Evolutionary conservation across 1,139 yeast genomes (phyloP).

Genomic region (Suhomyces bolitotheri): DNA sequence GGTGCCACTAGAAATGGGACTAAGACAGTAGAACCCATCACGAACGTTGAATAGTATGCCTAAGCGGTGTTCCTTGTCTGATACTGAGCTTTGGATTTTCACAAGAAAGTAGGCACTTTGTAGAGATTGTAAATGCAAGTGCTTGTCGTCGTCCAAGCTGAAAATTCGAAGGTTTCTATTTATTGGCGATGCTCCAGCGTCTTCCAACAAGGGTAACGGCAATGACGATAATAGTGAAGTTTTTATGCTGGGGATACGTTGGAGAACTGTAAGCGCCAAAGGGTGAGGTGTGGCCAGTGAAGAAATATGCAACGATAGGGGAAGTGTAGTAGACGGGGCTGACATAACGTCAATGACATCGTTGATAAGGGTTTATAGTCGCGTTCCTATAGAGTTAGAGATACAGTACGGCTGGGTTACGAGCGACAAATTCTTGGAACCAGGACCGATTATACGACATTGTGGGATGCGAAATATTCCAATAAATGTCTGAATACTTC

Average conservation of each 20-base stretch:
- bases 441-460: not conserved
- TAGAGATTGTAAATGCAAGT: constrained; percentile 10
- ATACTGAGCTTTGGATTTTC: constrained; percentile 16
- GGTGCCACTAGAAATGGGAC: constrained; percentile 15
- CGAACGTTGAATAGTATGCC: constrained; percentile 23
- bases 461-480: no score
- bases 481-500: no score
- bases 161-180: constrained; percentile 12
- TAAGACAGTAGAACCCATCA: constrained; percentile 18
- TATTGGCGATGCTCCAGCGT: not conserved
- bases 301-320: constrained; percentile 20
- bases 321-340: constrained; percentile 8
- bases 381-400: not conserved
- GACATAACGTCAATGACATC: constrained; percentile 1
- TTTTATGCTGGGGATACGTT: constrained; percentile 7
- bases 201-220: not conserved
- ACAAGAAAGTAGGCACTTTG: constrained; percentile 16
- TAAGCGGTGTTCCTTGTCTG: constrained; percentile 19
- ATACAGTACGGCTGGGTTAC: not conserved
- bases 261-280: constrained; percentile 17
- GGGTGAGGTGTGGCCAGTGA: constrained; percentile 13
- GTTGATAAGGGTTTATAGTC: not conserved
- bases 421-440: not conserved
- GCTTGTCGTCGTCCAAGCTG: constrained; percentile 12
- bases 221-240: not conserved